Evolutionary conservation across 805 yeast species (phyloP), one percentile per base, ranked within the genome.

Genomic region (Candida pseudofarinosa): DNA sequence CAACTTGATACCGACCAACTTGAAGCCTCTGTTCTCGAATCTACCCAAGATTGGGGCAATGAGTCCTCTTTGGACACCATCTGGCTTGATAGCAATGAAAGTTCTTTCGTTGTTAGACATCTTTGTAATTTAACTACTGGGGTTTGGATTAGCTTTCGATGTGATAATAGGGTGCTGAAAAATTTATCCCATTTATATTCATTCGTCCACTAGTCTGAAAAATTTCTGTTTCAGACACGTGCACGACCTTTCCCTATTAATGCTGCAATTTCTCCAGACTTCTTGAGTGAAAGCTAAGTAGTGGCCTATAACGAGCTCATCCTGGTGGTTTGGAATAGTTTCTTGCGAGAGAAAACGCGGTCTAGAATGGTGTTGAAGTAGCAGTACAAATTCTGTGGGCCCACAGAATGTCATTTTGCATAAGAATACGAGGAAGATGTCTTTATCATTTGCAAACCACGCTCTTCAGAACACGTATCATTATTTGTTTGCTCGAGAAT

Each of bases 51-150:
- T 90, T 58, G 85, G 79, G 68, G 95, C 74, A 75, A 91, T 79
- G 69, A 93, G 79, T 52, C 98, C 98, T 78, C 99, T 88, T 81
- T 93, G 98, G 80, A 93, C 98, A 76, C 98, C 99, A 75, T 93
- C 99, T 75, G 99, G 99, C 83, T 86, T 86, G 65, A 86, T 83
- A 55, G 95, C 95, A 76, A 86, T 86, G 68, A 86, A 86, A 65
- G 95, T 86, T 85, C 95, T 85, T 75, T 86, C 95, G 74, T 69
- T 68, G 75, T 70, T 71, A 47, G 82, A 76, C 82, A 77, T 77
- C 55, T 47, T 58, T 18, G 14, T 26, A 13, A 14, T 17, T 37
- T 37, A 23, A 14, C 16, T 28, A 14, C 16, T 37, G 17, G 33
- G 8, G 15, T 28, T 4, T 19, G n/a, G 14, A 37, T 4, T 20